A percentile compares a stretch with the other conserved stretches of the same genome.
Evolutionary conservation across 2,329 filamentous ascomycete genomes (phyloP).

Genomic region (Paecilomyces fulvus): DNA sequence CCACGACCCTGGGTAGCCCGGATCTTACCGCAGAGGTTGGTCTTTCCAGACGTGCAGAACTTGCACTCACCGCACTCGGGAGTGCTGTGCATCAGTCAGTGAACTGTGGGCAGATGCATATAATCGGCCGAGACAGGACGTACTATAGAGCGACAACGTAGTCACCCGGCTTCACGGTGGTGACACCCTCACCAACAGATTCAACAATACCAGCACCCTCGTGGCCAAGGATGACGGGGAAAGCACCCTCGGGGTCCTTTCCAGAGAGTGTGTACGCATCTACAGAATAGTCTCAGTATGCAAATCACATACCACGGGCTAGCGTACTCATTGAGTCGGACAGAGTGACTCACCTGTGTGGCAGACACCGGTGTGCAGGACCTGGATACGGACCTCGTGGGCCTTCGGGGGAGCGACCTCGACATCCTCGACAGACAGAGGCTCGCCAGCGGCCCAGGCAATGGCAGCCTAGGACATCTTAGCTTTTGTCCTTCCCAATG

Average conservation of each 20-base stretch:
- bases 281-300: constrained; percentile 20
- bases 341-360: constrained; percentile 64
- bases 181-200: constrained; percentile 90
- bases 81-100: constrained; percentile 50
- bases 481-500: constrained; percentile 5
- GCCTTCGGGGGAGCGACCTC: constrained; percentile 84
- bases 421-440: constrained; percentile 80
- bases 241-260: constrained; percentile 93
- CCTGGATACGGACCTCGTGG: constrained; percentile 92
- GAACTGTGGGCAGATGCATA: not conserved
- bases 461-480: constrained; percentile 62
- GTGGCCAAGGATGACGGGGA: constrained; percentile 81
- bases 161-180: constrained; percentile 87
- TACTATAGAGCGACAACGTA: constrained; percentile 85
- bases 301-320: not conserved
- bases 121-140: constrained; percentile 19
- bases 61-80: constrained; percentile 98
- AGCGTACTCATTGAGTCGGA: not conserved
- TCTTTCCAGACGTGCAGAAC: constrained; percentile 99
- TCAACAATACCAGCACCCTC: constrained; percentile 89
- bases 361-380: constrained; percentile 97
- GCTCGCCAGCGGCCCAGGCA: constrained; percentile 92
- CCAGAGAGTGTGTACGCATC: constrained; percentile 93
- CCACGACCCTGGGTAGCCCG: constrained; percentile 91
- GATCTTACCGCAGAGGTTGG: constrained; percentile 98